A percentile compares a stretch with the other conserved stretches of the same genome.
Evolutionary conservation across 179 eudicot genomes (phyloP).

Genomic region (Sideroxylon spinosum): DNA sequence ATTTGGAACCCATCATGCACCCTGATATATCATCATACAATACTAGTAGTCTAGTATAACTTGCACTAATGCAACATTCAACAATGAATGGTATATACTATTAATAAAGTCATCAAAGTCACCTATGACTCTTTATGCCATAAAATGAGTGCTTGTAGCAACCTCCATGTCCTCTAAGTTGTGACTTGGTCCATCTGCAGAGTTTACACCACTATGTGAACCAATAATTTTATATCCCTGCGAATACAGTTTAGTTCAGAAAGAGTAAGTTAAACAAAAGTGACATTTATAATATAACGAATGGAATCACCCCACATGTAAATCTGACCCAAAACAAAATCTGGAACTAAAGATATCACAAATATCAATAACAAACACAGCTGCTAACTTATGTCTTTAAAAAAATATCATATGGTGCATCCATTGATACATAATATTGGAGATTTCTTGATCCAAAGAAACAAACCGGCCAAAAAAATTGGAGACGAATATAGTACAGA

Average conservation of each 20-base stretch:
- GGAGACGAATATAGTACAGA: background rate
- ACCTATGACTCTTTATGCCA: conserved; percentile 99
- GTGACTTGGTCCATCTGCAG: conserved; percentile 97
- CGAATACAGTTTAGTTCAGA: conserved; percentile 6
- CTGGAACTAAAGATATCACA: background rate
- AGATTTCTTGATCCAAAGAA: background rate
- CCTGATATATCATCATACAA: background rate
- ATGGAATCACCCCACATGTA: background rate
- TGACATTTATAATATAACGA: background rate
- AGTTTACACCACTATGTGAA: conserved; percentile 99
- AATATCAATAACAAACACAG: background rate
- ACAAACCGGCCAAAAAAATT: background rate
- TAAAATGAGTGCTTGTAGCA: conserved; percentile 98
- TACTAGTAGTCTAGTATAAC: background rate
- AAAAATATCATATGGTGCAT: background rate
- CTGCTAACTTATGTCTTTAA: background rate
- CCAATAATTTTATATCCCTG: conserved; percentile 99
- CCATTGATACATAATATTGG: background rate
- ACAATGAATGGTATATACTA: background rate
- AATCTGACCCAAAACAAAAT: background rate
- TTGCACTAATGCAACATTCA: background rate
- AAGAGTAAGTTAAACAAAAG: background rate
- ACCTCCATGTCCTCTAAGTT: conserved; percentile 99
- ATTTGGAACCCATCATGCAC: conserved; percentile 1
- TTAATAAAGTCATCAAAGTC: background rate